Evolutionary conservation across 1,284 basidiomycete genomes (phyloP).

Genomic region (Austroboletus niveus): DNA sequence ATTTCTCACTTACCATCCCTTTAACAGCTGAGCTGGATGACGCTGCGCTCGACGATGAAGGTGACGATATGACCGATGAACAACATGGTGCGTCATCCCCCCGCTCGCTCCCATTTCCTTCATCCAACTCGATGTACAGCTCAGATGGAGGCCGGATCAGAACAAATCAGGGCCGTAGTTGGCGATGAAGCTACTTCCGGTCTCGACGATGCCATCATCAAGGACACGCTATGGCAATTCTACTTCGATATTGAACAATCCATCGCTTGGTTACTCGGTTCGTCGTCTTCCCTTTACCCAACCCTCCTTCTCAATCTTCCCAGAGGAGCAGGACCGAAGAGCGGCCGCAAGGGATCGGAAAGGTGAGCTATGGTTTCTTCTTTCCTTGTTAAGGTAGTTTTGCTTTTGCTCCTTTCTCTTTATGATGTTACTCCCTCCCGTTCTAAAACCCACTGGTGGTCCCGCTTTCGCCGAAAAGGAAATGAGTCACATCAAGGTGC

Average conservation of each 20-base stretch:
- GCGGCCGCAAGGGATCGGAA: slow-evolving; percentile 65
- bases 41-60: slow-evolving; percentile 67
- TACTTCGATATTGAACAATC: slow-evolving; percentile 86
- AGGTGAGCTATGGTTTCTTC: slow-evolving; percentile 61
- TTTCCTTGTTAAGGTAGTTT: slow-evolving; percentile 29
- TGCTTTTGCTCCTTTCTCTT: slow-evolving; percentile 34
- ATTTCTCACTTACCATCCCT: slow-evolving; percentile 1
- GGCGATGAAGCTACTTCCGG: slow-evolving; percentile 66
- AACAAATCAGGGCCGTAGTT: slow-evolving; percentile 64
- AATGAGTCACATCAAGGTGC: slow-evolving; percentile 36
- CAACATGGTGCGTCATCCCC: slow-evolving; percentile 52
- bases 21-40: slow-evolving; percentile 72
- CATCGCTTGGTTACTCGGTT: slow-evolving; percentile 71
- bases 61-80: slow-evolving; percentile 68
- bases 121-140: slow-evolving; percentile 42
- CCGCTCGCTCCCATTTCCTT: not conserved
- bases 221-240: slow-evolving; percentile 83
- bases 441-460: slow-evolving; percentile 36
- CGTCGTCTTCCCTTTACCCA: slow-evolving; percentile 21
- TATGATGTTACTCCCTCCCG: slow-evolving; percentile 27
- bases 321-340: slow-evolving; percentile 62
- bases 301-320: not conserved
- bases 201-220: slow-evolving; percentile 74
- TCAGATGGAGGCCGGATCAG: slow-evolving; percentile 69
- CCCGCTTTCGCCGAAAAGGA: slow-evolving; percentile 31